phyloP scores from a whole-genome alignment of 2,329 filamentous ascomycete genomes.

The Neurospora sp. region DNA sequence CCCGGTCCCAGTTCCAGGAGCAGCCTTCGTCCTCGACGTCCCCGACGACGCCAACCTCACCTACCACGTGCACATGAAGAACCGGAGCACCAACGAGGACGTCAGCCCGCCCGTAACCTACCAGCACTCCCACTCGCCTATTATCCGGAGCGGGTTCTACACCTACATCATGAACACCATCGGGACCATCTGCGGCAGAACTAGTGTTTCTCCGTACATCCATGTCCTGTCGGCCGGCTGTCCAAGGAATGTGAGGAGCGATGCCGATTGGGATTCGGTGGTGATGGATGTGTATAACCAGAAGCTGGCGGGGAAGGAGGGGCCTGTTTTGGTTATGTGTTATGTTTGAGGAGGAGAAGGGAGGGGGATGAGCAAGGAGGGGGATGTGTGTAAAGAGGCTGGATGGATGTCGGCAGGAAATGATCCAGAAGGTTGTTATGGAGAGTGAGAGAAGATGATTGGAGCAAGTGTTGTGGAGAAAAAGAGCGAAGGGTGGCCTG shows the following conservation, averaged over 20 bases:
- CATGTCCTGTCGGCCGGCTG: not conserved
- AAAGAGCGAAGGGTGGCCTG: not conserved
- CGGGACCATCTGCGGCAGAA: conserved; percentile 5
- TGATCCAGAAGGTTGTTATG: not conserved
- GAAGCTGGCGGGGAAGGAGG: conserved; percentile 7
- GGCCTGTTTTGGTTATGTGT: not conserved
- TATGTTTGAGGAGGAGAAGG: not conserved
- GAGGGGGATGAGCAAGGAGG: not conserved
- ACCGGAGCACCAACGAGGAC: conserved; percentile 7
- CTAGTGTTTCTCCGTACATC: not conserved
- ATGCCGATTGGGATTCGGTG: conserved; percentile 13
- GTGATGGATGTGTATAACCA: conserved; percentile 13
- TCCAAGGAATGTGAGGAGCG: conserved; percentile 3
- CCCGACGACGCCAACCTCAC: conserved; percentile 14
- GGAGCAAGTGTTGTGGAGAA: not conserved
- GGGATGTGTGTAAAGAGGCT: too few relatives aligned
- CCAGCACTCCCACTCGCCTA: conserved; percentile 9
- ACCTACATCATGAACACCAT: conserved; percentile 11
- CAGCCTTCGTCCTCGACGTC: conserved; percentile 8
- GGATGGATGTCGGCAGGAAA: too few relatives aligned
- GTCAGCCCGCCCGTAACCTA: conserved; percentile 6
- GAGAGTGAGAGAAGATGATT: not conserved
- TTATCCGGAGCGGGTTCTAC: conserved; percentile 9
- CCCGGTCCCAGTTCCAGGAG: not conserved
- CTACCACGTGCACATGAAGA: conserved; percentile 14